A percentile compares a stretch with the other conserved stretches of the same genome.
These are phyloP conservation scores for Clonostachys rhizophaga DNA, from an alignment of 2,329 filamentous ascomycete species.

Conservation along the genomic window DNA sequence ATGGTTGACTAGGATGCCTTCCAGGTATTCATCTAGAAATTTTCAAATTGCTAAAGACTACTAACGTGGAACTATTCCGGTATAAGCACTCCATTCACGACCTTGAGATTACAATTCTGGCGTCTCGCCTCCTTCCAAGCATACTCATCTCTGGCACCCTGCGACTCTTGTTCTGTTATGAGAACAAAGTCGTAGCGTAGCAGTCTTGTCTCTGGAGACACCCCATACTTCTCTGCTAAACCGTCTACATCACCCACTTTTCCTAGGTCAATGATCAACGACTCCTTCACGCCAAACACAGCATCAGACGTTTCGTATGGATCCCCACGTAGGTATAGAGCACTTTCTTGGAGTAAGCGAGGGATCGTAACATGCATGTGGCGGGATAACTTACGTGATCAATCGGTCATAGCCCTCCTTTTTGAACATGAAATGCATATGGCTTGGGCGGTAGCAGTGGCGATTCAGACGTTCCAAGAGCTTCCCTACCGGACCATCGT, in stretches of 20 bases:
- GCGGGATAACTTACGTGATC: slow-evolving; percentile 60
- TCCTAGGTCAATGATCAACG: slow-evolving; percentile 62
- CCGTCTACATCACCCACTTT: slow-evolving; percentile 39
- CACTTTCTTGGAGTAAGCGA: slow-evolving; percentile 34
- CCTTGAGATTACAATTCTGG: background rate
- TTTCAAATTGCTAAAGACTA: no score
- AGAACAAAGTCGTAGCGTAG: slow-evolving; percentile 75
- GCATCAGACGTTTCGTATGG: slow-evolving; percentile 81
- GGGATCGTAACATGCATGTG: background rate
- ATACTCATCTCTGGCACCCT: background rate
- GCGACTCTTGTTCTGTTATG: slow-evolving; percentile 30
- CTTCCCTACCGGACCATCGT: slow-evolving; percentile 77
- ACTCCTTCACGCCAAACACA: slow-evolving; percentile 83
- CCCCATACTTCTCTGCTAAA: slow-evolving; percentile 54
- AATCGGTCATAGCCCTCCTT: slow-evolving; percentile 74
- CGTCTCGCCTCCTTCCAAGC: background rate
- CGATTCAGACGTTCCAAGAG: slow-evolving; percentile 58
- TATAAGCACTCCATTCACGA: background rate
- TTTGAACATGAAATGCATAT: slow-evolving; percentile 86
- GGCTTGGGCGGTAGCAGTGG: slow-evolving; percentile 71
- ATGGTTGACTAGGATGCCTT: no score
- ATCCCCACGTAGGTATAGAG: slow-evolving; percentile 72
- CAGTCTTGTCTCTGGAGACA: slow-evolving; percentile 58
- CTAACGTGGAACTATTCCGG: background rate
- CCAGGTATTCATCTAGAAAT: no score